Conservation (phyloP, 2,329 filamentous ascomycete species). For the Botrytis fabae region DNA sequence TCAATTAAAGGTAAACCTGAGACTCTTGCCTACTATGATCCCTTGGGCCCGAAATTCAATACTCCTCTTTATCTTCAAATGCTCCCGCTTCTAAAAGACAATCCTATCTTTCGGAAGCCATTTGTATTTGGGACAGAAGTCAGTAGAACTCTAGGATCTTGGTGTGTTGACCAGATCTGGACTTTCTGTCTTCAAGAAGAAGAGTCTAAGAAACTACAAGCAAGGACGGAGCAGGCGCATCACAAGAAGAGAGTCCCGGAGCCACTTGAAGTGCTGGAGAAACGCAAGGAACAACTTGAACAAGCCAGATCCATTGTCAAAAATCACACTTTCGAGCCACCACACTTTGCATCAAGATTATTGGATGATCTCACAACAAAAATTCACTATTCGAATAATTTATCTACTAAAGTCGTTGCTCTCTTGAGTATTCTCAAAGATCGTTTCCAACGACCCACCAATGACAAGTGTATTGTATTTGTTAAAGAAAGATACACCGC, state of each 20-base stretch:
- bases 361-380: neutral
- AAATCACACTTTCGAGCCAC: conserved; percentile 49
- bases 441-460: conserved; percentile 59
- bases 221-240: conserved; percentile 50
- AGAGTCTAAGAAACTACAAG: conserved; percentile 61
- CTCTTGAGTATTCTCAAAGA: conserved; percentile 61
- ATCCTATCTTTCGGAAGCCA: conserved; percentile 46
- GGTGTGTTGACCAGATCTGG: conserved; percentile 86
- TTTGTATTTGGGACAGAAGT: conserved; percentile 55
- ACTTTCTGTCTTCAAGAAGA: conserved; percentile 64
- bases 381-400: conserved; percentile 29
- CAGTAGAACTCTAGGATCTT: conserved; percentile 69
- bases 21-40: conserved; percentile 54
- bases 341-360: conserved; percentile 35
- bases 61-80: conserved; percentile 67
- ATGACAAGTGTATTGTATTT: conserved; percentile 81
- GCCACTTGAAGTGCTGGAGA: conserved; percentile 49
- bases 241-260: conserved; percentile 36
- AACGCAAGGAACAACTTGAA: conserved; percentile 56
- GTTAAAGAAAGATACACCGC: conserved; percentile 79
- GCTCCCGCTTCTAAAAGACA: conserved; percentile 49
- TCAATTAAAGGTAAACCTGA: conserved; percentile 62
- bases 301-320: conserved; percentile 58
- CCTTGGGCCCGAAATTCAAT: conserved; percentile 52
- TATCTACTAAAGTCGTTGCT: conserved; percentile 73